phyloP scores from a whole-genome alignment of 2,329 filamentous ascomycete species.

The Kalaharituber pfeilii region DNA sequence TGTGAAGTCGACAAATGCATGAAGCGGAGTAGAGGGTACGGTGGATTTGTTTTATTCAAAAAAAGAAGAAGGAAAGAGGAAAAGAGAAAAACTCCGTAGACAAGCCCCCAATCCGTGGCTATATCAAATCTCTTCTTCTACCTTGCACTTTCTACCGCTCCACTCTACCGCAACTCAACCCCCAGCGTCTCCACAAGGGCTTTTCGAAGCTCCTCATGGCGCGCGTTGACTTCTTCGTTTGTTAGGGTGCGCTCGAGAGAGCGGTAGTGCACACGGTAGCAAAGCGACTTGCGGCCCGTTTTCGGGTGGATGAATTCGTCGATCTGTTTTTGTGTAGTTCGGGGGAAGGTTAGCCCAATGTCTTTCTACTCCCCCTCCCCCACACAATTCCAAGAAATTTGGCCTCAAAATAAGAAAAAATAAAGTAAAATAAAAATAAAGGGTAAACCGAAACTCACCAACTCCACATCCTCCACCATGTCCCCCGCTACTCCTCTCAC shows the following conservation, averaged over 20 bases:
- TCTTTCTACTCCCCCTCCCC: too few relatives aligned
- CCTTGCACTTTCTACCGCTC: neutral
- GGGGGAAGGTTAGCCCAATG: too few relatives aligned
- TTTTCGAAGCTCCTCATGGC: constrained; percentile 52
- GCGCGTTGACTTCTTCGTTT: constrained; percentile 56
- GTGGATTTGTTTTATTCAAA: too few relatives aligned
- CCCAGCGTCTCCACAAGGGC: constrained; percentile 53
- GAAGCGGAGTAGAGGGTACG: too few relatives aligned
- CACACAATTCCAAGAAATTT: neutral
- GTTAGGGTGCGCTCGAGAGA: constrained; percentile 82
- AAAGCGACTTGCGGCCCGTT: constrained; percentile 65
- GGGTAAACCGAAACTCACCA: constrained; percentile 35
- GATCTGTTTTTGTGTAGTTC: constrained; percentile 16
- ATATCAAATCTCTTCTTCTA: too few relatives aligned
- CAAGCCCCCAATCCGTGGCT: too few relatives aligned
- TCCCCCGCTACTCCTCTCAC: constrained; percentile 70
- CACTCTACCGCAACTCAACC: constrained; percentile 52
- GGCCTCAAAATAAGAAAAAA: neutral
- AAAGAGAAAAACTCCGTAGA: too few relatives aligned
- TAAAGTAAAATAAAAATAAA: neutral
- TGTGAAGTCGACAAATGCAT: too few relatives aligned
- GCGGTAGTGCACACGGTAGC: constrained; percentile 85
- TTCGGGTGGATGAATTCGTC: constrained; percentile 83
- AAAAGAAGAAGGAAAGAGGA: too few relatives aligned
- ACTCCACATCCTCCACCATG: constrained; percentile 66